Evolutionary conservation across 495 filamentous ascomycete genomes (phyloP), one percentile per base, ranked within the genome.

Genomic region (Aspergillus cavernicola): DNA sequence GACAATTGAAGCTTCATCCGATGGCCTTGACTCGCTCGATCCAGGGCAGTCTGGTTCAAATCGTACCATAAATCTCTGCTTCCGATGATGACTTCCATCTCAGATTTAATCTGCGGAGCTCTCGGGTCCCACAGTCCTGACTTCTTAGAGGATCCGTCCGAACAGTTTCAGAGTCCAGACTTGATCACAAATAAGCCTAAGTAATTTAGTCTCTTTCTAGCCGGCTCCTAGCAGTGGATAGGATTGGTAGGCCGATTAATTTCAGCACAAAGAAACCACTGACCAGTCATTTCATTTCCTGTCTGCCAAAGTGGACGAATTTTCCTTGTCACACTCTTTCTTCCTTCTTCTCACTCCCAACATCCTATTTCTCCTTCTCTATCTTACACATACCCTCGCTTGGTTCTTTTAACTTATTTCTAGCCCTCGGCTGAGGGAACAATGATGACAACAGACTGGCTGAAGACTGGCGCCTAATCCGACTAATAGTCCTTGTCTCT

Each of bases 171-270:
- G 22, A 26, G 15, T 57, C 50, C 57, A 59, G 52, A 38, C 40
- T 49, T 39, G 45, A 37, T 49, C 32, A 49, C 42, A 50, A 55
- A 46, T 26, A 44, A 38, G 42, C 56, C 39, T 47, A 54, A 41
- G 42, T 39, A 36, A 47, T 37, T 40, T 54, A 54, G 52, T 47
- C 40, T 24, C 33, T 29, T 32, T 29, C 42, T 54, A 54, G 52
- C 33, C 26, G 36, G 18, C 35, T 16, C 31, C 19, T 18, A 36
- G 44, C 44, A 47, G 44, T 54, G 32, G 42, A 44, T 33, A 41
- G 52, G 35, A 52, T 56, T 55, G 48, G 43, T 46, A 23, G 38
- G 46, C 42, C 35, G 22, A 42, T 53, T 55, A 55, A 59, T 55
- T 52, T 59, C 28, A 55, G 32, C 57, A 55, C 41, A 44, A 52